phyloP scores from a whole-genome alignment of 805 yeast genomes.

The Schizosaccharomyces osmophilus region DNA sequence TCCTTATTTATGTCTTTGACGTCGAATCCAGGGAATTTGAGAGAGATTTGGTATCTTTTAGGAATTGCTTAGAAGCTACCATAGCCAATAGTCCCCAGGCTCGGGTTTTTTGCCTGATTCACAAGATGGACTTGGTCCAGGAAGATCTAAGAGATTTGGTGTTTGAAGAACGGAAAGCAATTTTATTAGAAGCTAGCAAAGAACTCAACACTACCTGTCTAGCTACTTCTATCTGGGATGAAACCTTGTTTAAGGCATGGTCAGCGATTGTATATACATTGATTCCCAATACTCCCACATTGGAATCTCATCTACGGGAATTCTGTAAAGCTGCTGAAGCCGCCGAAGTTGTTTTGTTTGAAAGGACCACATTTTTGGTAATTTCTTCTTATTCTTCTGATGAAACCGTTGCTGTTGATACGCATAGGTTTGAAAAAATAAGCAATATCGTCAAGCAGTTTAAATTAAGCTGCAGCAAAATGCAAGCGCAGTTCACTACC shows the following conservation, averaged over 20 bases:
- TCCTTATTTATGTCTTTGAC: slow-evolving; percentile 83
- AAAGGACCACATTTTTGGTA: slow-evolving; percentile 73
- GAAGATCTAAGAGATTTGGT: slow-evolving; percentile 41
- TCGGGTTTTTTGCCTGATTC: slow-evolving; percentile 70
- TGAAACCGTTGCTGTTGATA: slow-evolving; percentile 31
- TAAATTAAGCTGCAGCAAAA: slow-evolving; percentile 71
- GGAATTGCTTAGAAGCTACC: slow-evolving; percentile 56
- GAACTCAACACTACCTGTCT: slow-evolving; percentile 61
- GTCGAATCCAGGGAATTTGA: slow-evolving; percentile 79
- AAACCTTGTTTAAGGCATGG: slow-evolving; percentile 89
- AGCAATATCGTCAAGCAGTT: slow-evolving; percentile 83
- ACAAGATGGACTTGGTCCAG: slow-evolving; percentile 90
- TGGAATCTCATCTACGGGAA: slow-evolving; percentile 49
- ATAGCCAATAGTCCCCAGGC: slow-evolving; percentile 73
- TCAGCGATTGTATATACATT: slow-evolving; percentile 81
- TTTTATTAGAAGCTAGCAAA: slow-evolving; percentile 63
- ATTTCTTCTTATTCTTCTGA: slow-evolving; percentile 22
- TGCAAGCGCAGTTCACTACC: slow-evolving; percentile 63
- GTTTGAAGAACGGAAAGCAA: slow-evolving; percentile 19
- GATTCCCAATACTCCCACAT: slow-evolving; percentile 68
- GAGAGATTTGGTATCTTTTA: slow-evolving; percentile 80
- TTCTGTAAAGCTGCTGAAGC: slow-evolving; percentile 58
- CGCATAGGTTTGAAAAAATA: slow-evolving; percentile 81
- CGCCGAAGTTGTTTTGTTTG: slow-evolving; percentile 74
- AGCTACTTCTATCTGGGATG: slow-evolving; percentile 95